A percentile compares a stretch with the other conserved stretches of the same genome.
These are phyloP conservation scores for Tylopilus rubrobrunneus DNA, from an alignment of 768 basidiomycete species.

Conservation along the genomic window DNA sequence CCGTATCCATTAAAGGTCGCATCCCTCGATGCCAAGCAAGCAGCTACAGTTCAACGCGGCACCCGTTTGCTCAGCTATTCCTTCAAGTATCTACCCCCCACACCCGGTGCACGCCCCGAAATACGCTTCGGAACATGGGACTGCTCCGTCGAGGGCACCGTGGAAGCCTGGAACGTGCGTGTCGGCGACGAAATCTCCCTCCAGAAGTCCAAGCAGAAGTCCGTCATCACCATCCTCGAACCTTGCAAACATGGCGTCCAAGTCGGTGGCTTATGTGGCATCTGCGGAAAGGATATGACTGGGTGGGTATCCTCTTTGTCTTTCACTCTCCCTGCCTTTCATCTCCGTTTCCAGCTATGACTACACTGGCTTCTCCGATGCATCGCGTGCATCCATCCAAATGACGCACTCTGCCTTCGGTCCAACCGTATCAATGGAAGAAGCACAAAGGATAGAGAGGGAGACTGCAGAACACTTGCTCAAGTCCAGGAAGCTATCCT, in stretches of 20 bases:
- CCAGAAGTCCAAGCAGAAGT: conserved; percentile 53
- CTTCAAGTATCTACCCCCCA: conserved; percentile 55
- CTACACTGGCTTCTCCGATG: conserved; percentile 85
- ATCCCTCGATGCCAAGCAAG: conserved; percentile 52
- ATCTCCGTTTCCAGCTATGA: conserved; percentile 50
- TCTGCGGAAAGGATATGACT: conserved; percentile 96
- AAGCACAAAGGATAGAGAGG: conserved; percentile 84
- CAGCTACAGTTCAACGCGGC: conserved; percentile 57
- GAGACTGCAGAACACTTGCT: conserved; percentile 80
- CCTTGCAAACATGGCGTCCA: conserved; percentile 98
- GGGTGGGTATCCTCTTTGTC: conserved; percentile 46
- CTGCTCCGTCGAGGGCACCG: conserved; percentile 72
- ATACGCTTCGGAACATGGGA: conserved; percentile 90
- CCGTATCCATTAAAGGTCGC: conserved; percentile 86
- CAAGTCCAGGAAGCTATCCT: conserved; percentile 72
- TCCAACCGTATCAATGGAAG: conserved; percentile 87
- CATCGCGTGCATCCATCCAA: conserved; percentile 82
- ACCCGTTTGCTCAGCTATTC: conserved; percentile 81
- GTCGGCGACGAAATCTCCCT: conserved; percentile 61
- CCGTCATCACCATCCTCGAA: conserved; percentile 69
- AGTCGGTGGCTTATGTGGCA: conserved; percentile 83
- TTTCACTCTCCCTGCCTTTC: conserved; percentile 7
- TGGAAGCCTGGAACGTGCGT: conserved; percentile 68
- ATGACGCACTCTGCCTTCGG: conserved; percentile 94
- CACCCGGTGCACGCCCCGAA: conserved; percentile 49